Conservation (phyloP, 1,284 basidiomycete species). For the Papiliotrema flavescens region DNA sequence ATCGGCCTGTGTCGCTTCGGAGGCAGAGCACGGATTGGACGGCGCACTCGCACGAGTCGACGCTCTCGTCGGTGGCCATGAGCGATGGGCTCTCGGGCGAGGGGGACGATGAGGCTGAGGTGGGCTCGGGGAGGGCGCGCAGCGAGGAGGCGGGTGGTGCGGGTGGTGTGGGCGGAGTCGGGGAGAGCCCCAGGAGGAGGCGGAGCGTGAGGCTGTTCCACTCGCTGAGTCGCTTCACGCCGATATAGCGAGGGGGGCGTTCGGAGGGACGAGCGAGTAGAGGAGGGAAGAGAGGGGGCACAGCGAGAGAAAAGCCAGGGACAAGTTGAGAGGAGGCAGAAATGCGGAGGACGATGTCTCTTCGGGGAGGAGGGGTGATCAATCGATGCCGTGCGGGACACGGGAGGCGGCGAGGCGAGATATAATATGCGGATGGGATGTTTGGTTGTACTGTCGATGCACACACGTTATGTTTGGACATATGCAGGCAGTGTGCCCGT, state of each 20-base stretch:
- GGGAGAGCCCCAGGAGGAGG: conserved; percentile 6
- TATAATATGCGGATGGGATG: no score
- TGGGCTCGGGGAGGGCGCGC: background rate
- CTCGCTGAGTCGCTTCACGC: conserved; percentile 10
- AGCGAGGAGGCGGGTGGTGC: background rate
- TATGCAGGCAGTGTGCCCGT: no score
- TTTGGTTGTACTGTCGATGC: no score
- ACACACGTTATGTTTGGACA: no score
- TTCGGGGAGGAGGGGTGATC: no score
- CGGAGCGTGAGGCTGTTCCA: conserved; percentile 13
- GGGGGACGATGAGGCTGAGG: background rate
- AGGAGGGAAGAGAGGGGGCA: no score
- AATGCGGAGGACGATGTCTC: no score
- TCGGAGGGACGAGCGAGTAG: no score
- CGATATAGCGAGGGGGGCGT: conserved; percentile 3
- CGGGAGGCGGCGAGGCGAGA: no score
- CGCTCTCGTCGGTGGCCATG: background rate
- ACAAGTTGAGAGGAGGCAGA: no score
- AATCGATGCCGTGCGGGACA: no score
- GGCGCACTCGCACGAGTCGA: background rate
- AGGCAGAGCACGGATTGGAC: background rate
- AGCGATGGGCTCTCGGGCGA: background rate
- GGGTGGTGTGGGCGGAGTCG: background rate
- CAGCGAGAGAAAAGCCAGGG: no score
- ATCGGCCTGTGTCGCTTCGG: background rate